Percentiles rank a stretch among this genome's conserved stretches.
These are phyloP conservation scores for Apiospora saccharicola DNA, from an alignment of 2,329 filamentous ascomycete genomes.

Conservation along the genomic window DNA sequence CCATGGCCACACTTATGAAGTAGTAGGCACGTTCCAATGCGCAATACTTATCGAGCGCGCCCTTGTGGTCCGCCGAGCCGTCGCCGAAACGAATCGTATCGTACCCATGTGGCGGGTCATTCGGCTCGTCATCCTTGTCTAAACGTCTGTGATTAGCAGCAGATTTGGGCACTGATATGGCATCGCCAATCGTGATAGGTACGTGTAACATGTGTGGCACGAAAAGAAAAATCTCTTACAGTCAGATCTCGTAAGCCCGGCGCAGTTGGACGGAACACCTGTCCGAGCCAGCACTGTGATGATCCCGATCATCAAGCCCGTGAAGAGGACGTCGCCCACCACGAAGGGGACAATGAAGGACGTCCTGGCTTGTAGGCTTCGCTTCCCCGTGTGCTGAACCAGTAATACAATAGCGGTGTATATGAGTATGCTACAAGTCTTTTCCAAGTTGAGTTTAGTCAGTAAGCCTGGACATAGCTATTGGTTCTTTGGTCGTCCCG, in stretches of 20 bases:
- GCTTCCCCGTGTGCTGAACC: slow-evolving; percentile 41
- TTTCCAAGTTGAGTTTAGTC: slow-evolving; percentile 28
- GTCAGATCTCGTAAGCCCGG: slow-evolving; percentile 40
- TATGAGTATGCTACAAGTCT: slow-evolving; percentile 42
- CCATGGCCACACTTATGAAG: slow-evolving; percentile 39
- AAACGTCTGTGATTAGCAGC: slow-evolving; percentile 24
- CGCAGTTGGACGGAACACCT: slow-evolving; percentile 45
- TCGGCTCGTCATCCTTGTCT: slow-evolving; percentile 29
- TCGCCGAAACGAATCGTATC: slow-evolving; percentile 44
- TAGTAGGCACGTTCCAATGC: slow-evolving; percentile 44
- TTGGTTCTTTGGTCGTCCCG: not conserved
- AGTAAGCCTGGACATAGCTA: not conserved
- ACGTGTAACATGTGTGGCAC: not conserved
- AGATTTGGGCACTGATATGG: not conserved
- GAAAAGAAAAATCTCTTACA: slow-evolving; percentile 27
- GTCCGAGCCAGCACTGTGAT: slow-evolving; percentile 43
- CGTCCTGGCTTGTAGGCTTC: slow-evolving; percentile 34
- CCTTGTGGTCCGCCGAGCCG: slow-evolving; percentile 33
- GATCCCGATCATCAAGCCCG: slow-evolving; percentile 41
- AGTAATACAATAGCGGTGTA: slow-evolving; percentile 44
- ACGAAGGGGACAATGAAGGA: slow-evolving; percentile 39
- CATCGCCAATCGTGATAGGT: not conserved
- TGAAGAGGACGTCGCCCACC: slow-evolving; percentile 42
- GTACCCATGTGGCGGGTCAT: slow-evolving; percentile 34
- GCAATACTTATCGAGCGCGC: slow-evolving; percentile 41